phyloP scores from a whole-genome alignment of 2,329 filamentous ascomycete genomes.

The Metarhizium anisopliae region DNA sequence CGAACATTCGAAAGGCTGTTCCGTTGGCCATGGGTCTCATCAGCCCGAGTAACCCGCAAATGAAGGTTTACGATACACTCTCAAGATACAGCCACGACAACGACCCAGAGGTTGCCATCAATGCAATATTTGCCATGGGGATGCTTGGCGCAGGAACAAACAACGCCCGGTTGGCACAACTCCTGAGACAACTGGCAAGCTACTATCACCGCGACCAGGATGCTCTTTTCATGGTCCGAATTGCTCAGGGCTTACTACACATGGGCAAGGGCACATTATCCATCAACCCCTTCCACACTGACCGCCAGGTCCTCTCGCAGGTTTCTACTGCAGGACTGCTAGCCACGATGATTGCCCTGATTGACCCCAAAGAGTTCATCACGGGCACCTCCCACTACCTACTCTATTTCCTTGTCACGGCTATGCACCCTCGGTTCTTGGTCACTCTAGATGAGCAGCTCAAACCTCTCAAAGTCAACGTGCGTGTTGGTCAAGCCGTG shows the following conservation, averaged over 20 bases:
- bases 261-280: conserved; percentile 98
- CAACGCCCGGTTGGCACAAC: conserved; percentile 90
- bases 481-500: conserved; percentile 93
- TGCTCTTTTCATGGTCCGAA: conserved; percentile 97
- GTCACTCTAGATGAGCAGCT: conserved; percentile 93
- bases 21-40: conserved; percentile 94
- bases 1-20: conserved; percentile 93
- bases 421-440: conserved; percentile 94
- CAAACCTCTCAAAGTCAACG: conserved; percentile 88
- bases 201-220: conserved; percentile 98
- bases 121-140: conserved; percentile 98
- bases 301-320: conserved; percentile 87
- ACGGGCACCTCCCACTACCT: conserved; percentile 71
- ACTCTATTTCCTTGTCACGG: conserved; percentile 92
- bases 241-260: conserved; percentile 92
- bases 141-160: conserved; percentile 94
- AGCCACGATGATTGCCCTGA: conserved; percentile 83
- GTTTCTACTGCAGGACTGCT: conserved; percentile 85
- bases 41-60: conserved; percentile 96
- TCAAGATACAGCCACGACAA: conserved; percentile 98
- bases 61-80: conserved; percentile 98
- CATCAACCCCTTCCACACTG: conserved; percentile 97
- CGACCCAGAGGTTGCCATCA: conserved; percentile 95
- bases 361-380: conserved; percentile 84
- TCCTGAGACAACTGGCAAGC: conserved; percentile 87